Base-by-base conservation (phyloP, 345 rosid species). In the Abelmoschus esculentus region DNA sequence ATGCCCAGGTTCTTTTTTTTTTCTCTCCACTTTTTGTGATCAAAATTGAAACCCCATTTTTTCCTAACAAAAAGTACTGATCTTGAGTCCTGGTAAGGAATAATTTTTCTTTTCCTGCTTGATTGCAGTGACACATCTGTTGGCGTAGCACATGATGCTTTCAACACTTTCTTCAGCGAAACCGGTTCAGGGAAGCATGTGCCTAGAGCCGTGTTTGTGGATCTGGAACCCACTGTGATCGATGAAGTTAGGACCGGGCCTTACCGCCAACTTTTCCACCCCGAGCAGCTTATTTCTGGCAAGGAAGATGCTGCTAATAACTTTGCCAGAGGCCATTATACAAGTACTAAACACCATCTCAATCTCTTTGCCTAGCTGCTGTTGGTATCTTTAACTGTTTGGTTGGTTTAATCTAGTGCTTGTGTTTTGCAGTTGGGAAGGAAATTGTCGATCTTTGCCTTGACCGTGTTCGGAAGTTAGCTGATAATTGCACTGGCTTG, bases 261-360 rank as follows among this genome's bases (percentile, higher is more conserved):
- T 32, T 32, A 32, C 36, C 5, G 36, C 36, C 36, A 32, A 32
- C 36, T 32, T 32, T 32, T 32, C 36, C 36, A 32, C 36, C 36
- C 36, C 36, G 97, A 91, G 82, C 97, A 91, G 70, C 96, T 91
- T 82, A 91, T 91, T 66, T 87, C 95, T 40, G 91, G 96, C 77
- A 91, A 91, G 82, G 97, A 91, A 80, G 97, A 91, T 70, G 90
- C 96, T 60, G 97, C 97, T 34, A 91, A 89, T 77, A 89, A 91
- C 83, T 91, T 89, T 79, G 96, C 97, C 57, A 88, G 97, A 79
- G 96, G 97, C 50, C 97, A 91, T 76, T 91, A 91, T 75, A 89
- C 92, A 50, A 88, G 97, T 84, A 67, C 19, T 3, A 32, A 32
- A 32, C 36, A 32, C 36, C 36, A 32, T 32, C 4, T 32, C 36